Evolutionary conservation across 108 stramenopile genomes (phyloP).

Genomic region (Ochromonas danica): DNA sequence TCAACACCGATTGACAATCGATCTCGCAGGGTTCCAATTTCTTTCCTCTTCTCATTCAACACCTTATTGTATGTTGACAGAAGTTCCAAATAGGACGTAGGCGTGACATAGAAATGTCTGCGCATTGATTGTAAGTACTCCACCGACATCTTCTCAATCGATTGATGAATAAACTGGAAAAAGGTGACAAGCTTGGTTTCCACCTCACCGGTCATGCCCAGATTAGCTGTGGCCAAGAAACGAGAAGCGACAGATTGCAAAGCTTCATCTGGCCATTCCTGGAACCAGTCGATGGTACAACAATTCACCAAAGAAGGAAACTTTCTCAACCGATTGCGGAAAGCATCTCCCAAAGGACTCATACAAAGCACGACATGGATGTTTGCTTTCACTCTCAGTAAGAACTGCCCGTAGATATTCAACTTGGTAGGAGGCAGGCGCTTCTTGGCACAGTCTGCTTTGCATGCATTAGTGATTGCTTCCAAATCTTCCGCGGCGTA

Average conservation of each 20-base stretch:
- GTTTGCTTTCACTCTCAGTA: conserved; percentile 58
- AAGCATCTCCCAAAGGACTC: conserved; percentile 58
- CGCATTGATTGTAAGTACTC: conserved; percentile 47
- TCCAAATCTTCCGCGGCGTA: conserved; percentile 61
- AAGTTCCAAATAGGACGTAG: conserved; percentile 60
- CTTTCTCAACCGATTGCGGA: conserved; percentile 58
- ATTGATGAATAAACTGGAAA: conserved; percentile 53
- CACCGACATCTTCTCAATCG: conserved; percentile 40
- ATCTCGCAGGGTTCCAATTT: conserved; percentile 48
- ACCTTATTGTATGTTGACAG: conserved; percentile 51
- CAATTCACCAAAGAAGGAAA: conserved; percentile 64
- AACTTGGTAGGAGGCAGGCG: conserved; percentile 52
- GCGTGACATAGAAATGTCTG: conserved; percentile 63
- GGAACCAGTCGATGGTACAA: conserved; percentile 67
- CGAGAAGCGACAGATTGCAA: conserved; percentile 54
- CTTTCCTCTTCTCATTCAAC: conserved; percentile 46
- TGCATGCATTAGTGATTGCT: conserved; percentile 53
- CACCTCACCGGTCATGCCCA: conserved; percentile 46
- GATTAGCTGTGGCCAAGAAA: conserved; percentile 42
- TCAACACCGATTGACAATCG: conserved; percentile 53
- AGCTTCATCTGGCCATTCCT: conserved; percentile 62
- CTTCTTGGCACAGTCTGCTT: conserved; percentile 48
- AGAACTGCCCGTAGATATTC: conserved; percentile 51
- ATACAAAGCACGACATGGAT: conserved; percentile 62
- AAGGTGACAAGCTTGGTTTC: conserved; percentile 47